Conservation (phyloP, 495 filamentous ascomycete genomes). For the Talaromyces liani region DNA sequence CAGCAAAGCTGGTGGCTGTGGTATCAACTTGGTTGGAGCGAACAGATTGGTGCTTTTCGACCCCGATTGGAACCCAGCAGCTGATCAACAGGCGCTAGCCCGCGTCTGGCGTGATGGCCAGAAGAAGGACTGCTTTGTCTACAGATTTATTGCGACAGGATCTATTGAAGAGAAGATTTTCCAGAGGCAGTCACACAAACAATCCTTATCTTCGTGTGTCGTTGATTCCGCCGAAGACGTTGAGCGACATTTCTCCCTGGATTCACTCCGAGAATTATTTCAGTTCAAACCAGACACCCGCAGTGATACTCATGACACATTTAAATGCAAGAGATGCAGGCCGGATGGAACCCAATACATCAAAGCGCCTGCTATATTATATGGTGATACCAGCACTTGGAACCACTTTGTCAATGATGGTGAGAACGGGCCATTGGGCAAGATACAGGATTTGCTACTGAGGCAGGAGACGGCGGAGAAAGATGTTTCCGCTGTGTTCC, state of each 20-base stretch:
- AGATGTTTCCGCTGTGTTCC: conserved; percentile 90
- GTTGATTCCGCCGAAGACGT: conserved; percentile 96
- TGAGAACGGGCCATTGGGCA: conserved; percentile 56
- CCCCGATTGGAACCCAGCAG: conserved; percentile 98
- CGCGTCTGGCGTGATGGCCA: conserved; percentile 98
- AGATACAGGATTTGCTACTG: conserved; percentile 86
- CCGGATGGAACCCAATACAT: conserved; percentile 78
- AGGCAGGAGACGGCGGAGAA: conserved; percentile 74
- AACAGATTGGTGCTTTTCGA: conserved; percentile 97
- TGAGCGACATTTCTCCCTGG: conserved; percentile 88
- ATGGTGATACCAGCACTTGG: conserved; percentile 98
- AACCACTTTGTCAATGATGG: conserved; percentile 88
- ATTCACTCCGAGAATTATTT: conserved; percentile 85
- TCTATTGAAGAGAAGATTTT: conserved; percentile 99
- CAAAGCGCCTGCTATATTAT: conserved; percentile 89
- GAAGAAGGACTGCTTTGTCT: conserved; percentile 99
- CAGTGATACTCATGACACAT: conserved; percentile 96
- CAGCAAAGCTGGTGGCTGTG: conserved; percentile 93
- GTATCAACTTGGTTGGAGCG: conserved; percentile 93
- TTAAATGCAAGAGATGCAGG: conserved; percentile 95
- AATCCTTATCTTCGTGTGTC: conserved; percentile 93
- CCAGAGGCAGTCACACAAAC: conserved; percentile 96
- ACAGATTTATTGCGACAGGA: conserved; percentile 95
- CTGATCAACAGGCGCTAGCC: conserved; percentile 94
- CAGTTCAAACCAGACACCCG: conserved; percentile 76